Percentiles rank a stretch among this genome's conserved stretches.
These are phyloP conservation scores for Penicillium subrubescens DNA, from an alignment of 495 filamentous ascomycete species.

Conservation along the genomic window DNA sequence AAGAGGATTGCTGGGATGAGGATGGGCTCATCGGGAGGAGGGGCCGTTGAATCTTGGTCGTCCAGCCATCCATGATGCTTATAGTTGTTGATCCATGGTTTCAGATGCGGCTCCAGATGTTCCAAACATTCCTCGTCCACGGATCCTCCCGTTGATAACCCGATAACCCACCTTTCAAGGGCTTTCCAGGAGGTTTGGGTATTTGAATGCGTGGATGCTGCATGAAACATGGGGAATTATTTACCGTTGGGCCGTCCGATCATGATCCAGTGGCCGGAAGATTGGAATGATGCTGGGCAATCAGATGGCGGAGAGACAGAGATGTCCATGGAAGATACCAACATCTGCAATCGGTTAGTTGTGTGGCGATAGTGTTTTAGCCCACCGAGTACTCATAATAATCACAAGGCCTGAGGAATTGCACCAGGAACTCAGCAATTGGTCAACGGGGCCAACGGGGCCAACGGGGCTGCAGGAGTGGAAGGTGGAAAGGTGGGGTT, in stretches of 20 bases:
- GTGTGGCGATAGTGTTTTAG: neutral
- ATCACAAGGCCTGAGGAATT: neutral
- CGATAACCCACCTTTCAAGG: neutral
- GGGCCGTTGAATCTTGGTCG: neutral
- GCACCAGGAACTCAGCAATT: neutral
- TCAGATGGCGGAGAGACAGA: neutral
- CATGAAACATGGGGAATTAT: neutral
- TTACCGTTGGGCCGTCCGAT: neutral
- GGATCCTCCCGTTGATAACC: slow-evolving; percentile 4
- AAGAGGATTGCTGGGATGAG: neutral
- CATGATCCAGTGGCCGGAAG: neutral
- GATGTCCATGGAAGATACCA: neutral
- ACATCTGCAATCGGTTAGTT: neutral
- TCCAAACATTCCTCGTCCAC: slow-evolving; percentile 12
- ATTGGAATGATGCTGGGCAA: neutral
- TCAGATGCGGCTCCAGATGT: slow-evolving; percentile 12
- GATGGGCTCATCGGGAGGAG: neutral
- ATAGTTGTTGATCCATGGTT: slow-evolving; percentile 11
- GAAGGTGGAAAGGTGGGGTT: slow-evolving; percentile 1
- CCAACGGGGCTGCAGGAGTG: slow-evolving; percentile 3
- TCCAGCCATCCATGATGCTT: slow-evolving; percentile 6
- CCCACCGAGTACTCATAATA: neutral
- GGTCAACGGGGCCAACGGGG: neutral
- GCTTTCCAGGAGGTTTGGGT: neutral
- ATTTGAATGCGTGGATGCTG: slow-evolving; percentile 1